Percentiles rank a stretch among this genome's conserved stretches.
phyloP scores from a whole-genome alignment of 1,139 yeast genomes.

The Debaryomyces coudertii region DNA sequence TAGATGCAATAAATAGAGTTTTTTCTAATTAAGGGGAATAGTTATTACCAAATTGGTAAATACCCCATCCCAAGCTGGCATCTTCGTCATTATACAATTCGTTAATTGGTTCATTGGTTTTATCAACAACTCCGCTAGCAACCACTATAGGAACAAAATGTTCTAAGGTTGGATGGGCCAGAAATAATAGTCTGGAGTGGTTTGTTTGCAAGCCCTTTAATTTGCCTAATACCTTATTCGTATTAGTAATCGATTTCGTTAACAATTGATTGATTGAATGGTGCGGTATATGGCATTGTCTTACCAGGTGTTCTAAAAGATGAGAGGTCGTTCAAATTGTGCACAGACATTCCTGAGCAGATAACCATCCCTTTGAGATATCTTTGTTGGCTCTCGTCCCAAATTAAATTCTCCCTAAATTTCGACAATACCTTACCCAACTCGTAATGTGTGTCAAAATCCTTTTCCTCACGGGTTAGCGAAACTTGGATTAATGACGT shows the following conservation, averaged over 20 bases:
- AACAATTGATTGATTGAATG: constrained; percentile 51
- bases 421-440: constrained; percentile 58
- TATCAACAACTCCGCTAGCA: constrained; percentile 60
- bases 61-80: constrained; percentile 68
- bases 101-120: constrained; percentile 32
- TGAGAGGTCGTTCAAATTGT: constrained; percentile 63
- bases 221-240: constrained; percentile 28
- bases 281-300: constrained; percentile 50
- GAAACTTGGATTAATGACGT: constrained; percentile 63
- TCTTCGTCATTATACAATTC: constrained; percentile 50
- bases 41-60: constrained; percentile 49
- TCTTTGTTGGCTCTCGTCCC: constrained; percentile 31
- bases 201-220: constrained; percentile 36
- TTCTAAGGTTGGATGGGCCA: constrained; percentile 75
- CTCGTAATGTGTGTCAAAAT: constrained; percentile 51
- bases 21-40: constrained; percentile 11
- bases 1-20: not conserved
- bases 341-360: constrained; percentile 80
- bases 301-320: constrained; percentile 22
- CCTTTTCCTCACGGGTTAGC: constrained; percentile 49
- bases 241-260: constrained; percentile 33
- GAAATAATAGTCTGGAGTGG: constrained; percentile 38
- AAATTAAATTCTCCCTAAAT: constrained; percentile 49
- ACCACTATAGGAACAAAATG: constrained; percentile 73
- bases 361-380: constrained; percentile 52